Evolutionary conservation across 1,139 yeast species (phyloP), one percentile per base, ranked within the genome.

Genomic region (Casaregolazyma suthepensis): DNA sequence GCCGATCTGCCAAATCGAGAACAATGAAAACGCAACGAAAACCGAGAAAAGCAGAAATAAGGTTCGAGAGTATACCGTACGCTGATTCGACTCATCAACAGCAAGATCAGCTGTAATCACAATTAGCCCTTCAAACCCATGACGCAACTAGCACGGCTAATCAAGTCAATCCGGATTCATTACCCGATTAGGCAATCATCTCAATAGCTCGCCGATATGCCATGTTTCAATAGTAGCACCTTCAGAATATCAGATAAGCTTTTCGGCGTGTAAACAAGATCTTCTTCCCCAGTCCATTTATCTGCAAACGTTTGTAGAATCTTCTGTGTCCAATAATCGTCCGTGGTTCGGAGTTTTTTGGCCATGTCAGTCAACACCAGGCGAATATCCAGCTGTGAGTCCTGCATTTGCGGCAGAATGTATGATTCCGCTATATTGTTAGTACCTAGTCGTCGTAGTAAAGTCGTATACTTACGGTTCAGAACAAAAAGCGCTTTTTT

Each of bases 241-340:
- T 53, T 54, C 26, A 59, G 47, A 44, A 54, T 51, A n/a, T 59
- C 63, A 19, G 60, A 53, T 7, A 47, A 48, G 5, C 58, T 48
- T 18, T 50, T 40, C 10, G 59, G 47, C 43, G 59, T 45, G n/a
- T 57, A 52, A 12, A 51, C 52, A 20, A 55, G 45, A 3, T 53
- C 55, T 26, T 57, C 54, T 17, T 54, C 56, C 4, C 52, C 59
- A 18, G 52, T 46, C 57, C 57, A 58, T 17, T 50, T 54, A n/a
- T 83, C 88, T 23, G 81, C 77, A 66, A 78, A 85, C 10, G 84
- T 80, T 66, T 87, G 83, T 17, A 87, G 68, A 44, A 87, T 66
- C 56, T 78, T 76, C 56, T 87, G 68, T 59, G 83, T 85, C 86
- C 89, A 82, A 50, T 86, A 66, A 54, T 84, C 87, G 53, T 84